These are phyloP conservation scores for Tolypocladium paradoxum DNA, from an alignment of 2,329 filamentous ascomycete species.

Conservation along the genomic window DNA sequence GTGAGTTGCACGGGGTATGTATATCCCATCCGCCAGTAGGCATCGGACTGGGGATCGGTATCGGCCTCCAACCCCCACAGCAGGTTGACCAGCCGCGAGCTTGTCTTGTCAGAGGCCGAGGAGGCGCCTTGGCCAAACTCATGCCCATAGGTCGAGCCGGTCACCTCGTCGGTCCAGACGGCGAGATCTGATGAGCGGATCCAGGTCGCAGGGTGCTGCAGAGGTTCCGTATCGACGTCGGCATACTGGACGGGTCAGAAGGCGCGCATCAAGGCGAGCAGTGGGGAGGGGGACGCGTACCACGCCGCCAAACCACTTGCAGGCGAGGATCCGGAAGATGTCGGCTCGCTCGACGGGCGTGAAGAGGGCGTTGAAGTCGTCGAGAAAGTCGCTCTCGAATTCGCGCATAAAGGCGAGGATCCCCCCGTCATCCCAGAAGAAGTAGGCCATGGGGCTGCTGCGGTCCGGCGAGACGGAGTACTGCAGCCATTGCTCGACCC, in stretches of 20 bases:
- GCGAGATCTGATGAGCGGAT: slow-evolving; percentile 9
- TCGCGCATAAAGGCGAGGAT: slow-evolving; percentile 9
- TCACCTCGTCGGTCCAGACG: slow-evolving; percentile 9
- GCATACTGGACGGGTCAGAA: slow-evolving; percentile 9
- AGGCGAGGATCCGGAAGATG: slow-evolving; percentile 11
- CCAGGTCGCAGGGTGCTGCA: slow-evolving; percentile 11
- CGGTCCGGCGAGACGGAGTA: slow-evolving; percentile 4
- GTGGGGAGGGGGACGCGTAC: slow-evolving; percentile 6
- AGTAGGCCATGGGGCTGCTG: slow-evolving; percentile 11
- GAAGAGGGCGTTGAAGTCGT: slow-evolving; percentile 7
- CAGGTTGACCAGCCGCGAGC: slow-evolving; percentile 9
- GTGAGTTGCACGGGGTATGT: slow-evolving; percentile 13
- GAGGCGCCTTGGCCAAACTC: not conserved
- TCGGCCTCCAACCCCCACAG: slow-evolving; percentile 14
- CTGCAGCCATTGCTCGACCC: slow-evolving; percentile 12
- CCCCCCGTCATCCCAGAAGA: slow-evolving; percentile 13
- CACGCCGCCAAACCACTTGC: slow-evolving; percentile 13
- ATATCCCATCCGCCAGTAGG: slow-evolving; percentile 16
- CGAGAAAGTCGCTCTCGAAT: slow-evolving; percentile 7
- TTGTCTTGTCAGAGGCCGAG: not conserved
- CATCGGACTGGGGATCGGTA: slow-evolving; percentile 9
- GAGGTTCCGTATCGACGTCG: slow-evolving; percentile 14
- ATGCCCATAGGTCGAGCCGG: slow-evolving; percentile 5
- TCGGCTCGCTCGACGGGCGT: slow-evolving; percentile 12
- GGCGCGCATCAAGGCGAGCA: not conserved